Percentiles rank a stretch among this genome's conserved stretches.
phyloP scores from a whole-genome alignment of 805 yeast genomes.

The Candida manassasensis region DNA sequence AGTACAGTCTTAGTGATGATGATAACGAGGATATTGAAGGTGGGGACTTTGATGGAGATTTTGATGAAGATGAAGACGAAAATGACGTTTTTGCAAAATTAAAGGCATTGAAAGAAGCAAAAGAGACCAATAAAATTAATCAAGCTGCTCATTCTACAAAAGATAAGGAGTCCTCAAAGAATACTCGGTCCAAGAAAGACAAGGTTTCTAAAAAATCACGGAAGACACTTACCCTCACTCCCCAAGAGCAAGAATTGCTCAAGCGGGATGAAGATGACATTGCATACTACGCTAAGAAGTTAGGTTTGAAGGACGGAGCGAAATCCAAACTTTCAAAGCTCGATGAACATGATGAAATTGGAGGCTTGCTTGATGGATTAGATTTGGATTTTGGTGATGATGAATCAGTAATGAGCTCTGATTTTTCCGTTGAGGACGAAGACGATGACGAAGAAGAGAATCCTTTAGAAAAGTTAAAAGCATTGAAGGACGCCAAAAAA shows the following conservation, averaged over 20 bases:
- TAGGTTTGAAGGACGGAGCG: conserved; percentile 59
- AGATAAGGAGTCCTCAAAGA: conserved; percentile 15
- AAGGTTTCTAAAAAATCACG: conserved; percentile 11
- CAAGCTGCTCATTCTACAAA: conserved; percentile 12
- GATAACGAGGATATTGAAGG: conserved; percentile 6
- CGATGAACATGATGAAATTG: conserved; percentile 70
- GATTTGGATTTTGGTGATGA: conserved; percentile 41
- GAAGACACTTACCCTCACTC: conserved; percentile 21
- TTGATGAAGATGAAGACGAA: conserved; percentile 11
- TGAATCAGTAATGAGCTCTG: conserved; percentile 39
- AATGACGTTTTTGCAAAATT: conserved; percentile 24
- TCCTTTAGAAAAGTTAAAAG: conserved; percentile 5
- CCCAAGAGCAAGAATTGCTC: conserved; percentile 45
- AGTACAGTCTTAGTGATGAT: conserved; percentile 5
- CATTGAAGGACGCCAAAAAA: conserved; percentile 5
- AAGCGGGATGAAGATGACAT: conserved; percentile 71
- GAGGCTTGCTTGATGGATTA: conserved; percentile 70
- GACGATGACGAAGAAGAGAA: conserved; percentile 11
- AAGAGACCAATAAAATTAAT: conserved; percentile 7
- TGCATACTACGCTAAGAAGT: conserved; percentile 72
- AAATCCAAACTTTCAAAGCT: conserved; percentile 39
- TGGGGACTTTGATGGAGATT: conserved; percentile 15
- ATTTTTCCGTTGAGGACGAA: conserved; percentile 34
- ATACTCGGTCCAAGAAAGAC: conserved; percentile 9
- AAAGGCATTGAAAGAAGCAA: conserved; percentile 17